These are phyloP conservation scores for Paecilomyces dactylethromorphus DNA, from an alignment of 2,329 filamentous ascomycete genomes.

Conservation along the genomic window DNA sequence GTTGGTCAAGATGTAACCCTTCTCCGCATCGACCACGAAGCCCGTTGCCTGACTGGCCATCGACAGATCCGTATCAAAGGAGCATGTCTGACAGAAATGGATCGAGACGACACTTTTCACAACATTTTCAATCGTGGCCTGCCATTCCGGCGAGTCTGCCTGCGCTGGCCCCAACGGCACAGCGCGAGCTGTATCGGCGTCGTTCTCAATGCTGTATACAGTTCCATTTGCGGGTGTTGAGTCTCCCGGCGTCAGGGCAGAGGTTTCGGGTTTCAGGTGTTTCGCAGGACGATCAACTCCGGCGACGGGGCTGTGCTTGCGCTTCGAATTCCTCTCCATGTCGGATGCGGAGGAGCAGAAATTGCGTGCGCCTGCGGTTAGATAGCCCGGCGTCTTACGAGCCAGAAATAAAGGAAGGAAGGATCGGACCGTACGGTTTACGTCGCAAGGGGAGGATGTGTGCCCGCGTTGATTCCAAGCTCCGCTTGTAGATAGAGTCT, in stretches of 20 bases:
- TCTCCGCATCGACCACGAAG: conserved; percentile 92
- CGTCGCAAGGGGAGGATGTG: background rate
- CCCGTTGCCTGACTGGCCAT: conserved; percentile 93
- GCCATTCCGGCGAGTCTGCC: conserved; percentile 78
- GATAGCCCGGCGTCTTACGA: conserved; percentile 2
- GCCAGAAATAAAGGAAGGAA: conserved; percentile 5
- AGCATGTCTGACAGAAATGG: conserved; percentile 94
- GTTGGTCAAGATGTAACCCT: conserved; percentile 82
- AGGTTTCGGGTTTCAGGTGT: conserved; percentile 46
- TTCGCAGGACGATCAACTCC: conserved; percentile 48
- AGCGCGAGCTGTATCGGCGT: conserved; percentile 40
- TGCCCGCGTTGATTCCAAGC: background rate
- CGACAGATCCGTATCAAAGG: conserved; percentile 94
- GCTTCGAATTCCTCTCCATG: conserved; percentile 49
- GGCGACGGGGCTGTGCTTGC: conserved; percentile 49
- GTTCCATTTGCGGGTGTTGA: conserved; percentile 37
- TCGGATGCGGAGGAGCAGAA: conserved; percentile 8
- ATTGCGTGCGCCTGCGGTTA: conserved; percentile 4
- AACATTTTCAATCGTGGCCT: conserved; percentile 88
- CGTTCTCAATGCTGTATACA: conserved; percentile 38
- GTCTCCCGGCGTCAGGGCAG: conserved; percentile 32
- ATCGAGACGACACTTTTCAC: conserved; percentile 97
- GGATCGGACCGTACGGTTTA: background rate
- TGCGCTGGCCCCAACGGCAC: conserved; percentile 42
- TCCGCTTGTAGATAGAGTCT: background rate